Conservation (phyloP, 768 basidiomycete species). For the Hericium rajendrae region DNA sequence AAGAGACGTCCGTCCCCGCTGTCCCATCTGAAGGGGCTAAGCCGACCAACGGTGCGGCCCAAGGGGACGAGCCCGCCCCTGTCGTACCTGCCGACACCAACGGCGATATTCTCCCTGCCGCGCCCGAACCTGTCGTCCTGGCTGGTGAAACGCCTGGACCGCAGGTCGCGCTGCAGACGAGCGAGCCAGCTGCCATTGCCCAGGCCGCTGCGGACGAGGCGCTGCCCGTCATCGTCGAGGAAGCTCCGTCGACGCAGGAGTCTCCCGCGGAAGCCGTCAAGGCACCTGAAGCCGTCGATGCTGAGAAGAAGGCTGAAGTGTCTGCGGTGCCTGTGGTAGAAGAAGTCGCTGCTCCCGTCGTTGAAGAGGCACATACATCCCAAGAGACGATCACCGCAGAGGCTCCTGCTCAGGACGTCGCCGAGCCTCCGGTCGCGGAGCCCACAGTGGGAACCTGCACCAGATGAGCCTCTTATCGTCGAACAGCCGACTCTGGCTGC, state of each 20-base stretch:
- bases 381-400: too few species aligned
- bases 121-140: constrained; percentile 20
- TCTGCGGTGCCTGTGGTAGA: constrained; percentile 9
- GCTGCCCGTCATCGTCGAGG: background rate
- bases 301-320: background rate
- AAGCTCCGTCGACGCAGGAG: too few species aligned
- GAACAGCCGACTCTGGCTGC: constrained; percentile 8
- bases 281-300: background rate
- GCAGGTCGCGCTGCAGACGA: constrained; percentile 21
- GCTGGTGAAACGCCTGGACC: constrained; percentile 22
- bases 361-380: background rate
- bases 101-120: constrained; percentile 17
- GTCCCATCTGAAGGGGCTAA: background rate
- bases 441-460: background rate
- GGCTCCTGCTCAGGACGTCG: too few species aligned
- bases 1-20: constrained; percentile 5
- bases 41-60: constrained; percentile 2
- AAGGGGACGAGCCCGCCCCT: background rate
- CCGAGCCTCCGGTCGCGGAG: background rate
- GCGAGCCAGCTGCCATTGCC: constrained; percentile 17
- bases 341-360: background rate
- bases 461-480: constrained; percentile 4
- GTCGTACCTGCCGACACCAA: background rate
- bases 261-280: background rate
- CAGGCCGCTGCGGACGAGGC: background rate